These are phyloP conservation scores for Talaromyces marneffei DNA, from an alignment of 2,329 filamentous ascomycete genomes.

Conservation along the genomic window DNA sequence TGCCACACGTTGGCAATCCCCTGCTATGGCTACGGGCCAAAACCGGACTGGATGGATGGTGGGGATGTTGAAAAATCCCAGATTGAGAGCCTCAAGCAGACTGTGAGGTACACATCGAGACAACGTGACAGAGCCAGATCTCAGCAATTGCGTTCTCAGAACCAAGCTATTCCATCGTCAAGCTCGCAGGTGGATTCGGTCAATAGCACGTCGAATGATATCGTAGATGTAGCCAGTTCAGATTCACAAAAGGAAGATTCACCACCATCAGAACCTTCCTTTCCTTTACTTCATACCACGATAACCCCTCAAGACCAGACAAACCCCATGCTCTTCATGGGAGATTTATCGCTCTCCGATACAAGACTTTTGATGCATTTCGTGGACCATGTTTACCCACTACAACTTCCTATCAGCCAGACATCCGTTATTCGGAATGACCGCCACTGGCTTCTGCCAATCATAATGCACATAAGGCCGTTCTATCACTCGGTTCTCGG, in stretches of 20 bases:
- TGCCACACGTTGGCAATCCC: constrained; percentile 39
- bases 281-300: neutral
- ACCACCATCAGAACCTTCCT: neutral
- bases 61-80: constrained; percentile 7
- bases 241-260: neutral
- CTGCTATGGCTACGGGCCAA: constrained; percentile 23
- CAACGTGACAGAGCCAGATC: neutral
- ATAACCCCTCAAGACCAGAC: neutral
- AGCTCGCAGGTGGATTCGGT: neutral
- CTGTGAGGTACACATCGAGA: neutral
- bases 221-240: neutral
- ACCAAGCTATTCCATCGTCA: neutral
- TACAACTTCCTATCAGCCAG: neutral
- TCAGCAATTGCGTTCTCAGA: neutral
- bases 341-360: neutral
- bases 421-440: neutral
- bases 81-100: constrained; percentile 3
- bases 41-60: constrained; percentile 22
- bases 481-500: constrained; percentile 5
- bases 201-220: neutral
- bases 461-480: constrained; percentile 4
- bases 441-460: neutral
- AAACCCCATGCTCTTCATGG: neutral
- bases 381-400: neutral
- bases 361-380: constrained; percentile 5